Evolutionary conservation across 768 basidiomycete genomes (phyloP), one percentile per base, ranked within the genome.

Genomic region (Suillus ampliporus): DNA sequence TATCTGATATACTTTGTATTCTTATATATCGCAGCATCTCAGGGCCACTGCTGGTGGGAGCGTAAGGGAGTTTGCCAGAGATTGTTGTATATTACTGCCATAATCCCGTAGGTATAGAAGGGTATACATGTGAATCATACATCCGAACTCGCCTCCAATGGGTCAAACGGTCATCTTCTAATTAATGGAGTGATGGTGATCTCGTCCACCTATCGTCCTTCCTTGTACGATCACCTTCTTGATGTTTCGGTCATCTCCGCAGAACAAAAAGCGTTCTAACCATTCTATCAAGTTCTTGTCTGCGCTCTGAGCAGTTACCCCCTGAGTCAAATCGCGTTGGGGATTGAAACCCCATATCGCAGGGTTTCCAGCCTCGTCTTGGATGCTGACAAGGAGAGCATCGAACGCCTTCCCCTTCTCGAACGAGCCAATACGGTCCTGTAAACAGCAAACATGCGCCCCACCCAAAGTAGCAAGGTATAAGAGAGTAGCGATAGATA

Each of bases 391-490:
- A 4, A 93, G 65, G 9, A 98, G 77, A 0, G 97, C 97, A 71
- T 99, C 97, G 70, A 98, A 98, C 65, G 86, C 88, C 78, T 95
- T 97, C 3, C 94, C 95, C 3, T 81, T 78, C 15, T 79, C 80
- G 65, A 99, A 92, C 19, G 89, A 90, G 8, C 97, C 97, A 17
- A 92, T 82, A 44, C 80, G 82, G 28, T 85, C 76, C 58, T 86
- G 82, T 13, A 97, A 76, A 57, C 81, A 81, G 70, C 94, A 96
- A 0, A 98, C 88, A 26, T 86, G 81, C 2, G 97, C 97, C 1
- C 97, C 97, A 38, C 97, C 97, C 26, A 90, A 78, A 5, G 97
- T 99, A 10, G 97, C 96, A 58, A 98, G 88, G 79, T 95, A 90
- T 61, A 98, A 81, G 58, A 97, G 80, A 2, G 93, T 86, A 7